Conservation (phyloP, 2,329 filamentous ascomycete species). For the Ramularia endophylla region DNA sequence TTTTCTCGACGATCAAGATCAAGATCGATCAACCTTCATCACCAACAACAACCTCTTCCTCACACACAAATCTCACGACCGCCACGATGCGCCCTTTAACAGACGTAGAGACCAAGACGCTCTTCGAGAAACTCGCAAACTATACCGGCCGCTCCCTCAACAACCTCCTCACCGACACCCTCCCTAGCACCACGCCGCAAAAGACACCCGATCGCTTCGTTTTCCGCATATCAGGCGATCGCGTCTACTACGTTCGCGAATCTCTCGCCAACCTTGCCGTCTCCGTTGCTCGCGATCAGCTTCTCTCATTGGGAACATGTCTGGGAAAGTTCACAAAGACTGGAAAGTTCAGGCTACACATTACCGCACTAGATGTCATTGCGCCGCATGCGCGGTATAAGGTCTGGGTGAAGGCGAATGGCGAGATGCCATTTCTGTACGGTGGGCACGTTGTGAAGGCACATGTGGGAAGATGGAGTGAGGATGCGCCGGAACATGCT, state of each 20-base stretch:
- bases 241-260: conserved; percentile 88
- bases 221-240: conserved; percentile 73
- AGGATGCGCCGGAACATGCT: conserved; percentile 89
- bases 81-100: conserved; percentile 72
- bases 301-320: conserved; percentile 85
- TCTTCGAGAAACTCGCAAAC: conserved; percentile 89
- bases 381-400: conserved; percentile 91
- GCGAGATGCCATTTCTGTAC: conserved; percentile 96
- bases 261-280: conserved; percentile 88
- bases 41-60: conserved; percentile 1
- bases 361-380: conserved; percentile 85
- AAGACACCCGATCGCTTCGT: conserved; percentile 62
- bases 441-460: conserved; percentile 83
- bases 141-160: conserved; percentile 86
- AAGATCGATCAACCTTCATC: conserved; percentile 2
- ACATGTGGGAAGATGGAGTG: conserved; percentile 75
- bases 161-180: conserved; percentile 53
- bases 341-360: conserved; percentile 89
- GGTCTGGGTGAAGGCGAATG: conserved; percentile 94
- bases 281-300: conserved; percentile 71
- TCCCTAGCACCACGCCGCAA: conserved; percentile 43
- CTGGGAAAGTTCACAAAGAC: conserved; percentile 95
- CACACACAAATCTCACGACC: not conserved
- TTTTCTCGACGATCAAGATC: conserved; percentile 1
- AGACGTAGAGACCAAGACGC: conserved; percentile 68